These are phyloP conservation scores for Cytospora schulzeri DNA, from an alignment of 2,329 filamentous ascomycete species.

Conservation along the genomic window DNA sequence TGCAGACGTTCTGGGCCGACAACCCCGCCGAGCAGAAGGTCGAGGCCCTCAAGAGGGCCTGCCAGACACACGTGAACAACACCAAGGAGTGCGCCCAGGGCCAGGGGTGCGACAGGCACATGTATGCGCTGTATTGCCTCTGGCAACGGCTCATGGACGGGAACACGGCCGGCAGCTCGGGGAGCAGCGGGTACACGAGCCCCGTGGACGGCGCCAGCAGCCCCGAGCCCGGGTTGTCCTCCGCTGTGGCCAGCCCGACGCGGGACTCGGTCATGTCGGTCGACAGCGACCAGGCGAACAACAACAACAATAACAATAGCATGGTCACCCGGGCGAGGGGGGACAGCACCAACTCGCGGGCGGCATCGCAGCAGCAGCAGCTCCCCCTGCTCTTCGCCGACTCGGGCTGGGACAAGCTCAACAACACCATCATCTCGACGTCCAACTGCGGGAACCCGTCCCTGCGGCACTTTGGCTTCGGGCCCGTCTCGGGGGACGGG, in stretches of 20 bases:
- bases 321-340: conserved; percentile 49
- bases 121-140: conserved; percentile 91
- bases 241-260: conserved; percentile 55
- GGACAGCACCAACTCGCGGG: conserved; percentile 56
- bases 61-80: conserved; percentile 75
- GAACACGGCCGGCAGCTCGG: conserved; percentile 57
- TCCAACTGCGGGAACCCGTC: conserved; percentile 99
- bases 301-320: conserved; percentile 37
- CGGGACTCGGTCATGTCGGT: conserved; percentile 53
- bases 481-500: conserved; percentile 88
- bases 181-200: conserved; percentile 66
- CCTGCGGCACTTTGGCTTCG: conserved; percentile 94
- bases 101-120: conserved; percentile 86
- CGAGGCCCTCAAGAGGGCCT: conserved; percentile 80
- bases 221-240: conserved; percentile 45
- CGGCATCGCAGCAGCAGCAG: conserved; percentile 35
- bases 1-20: conserved; percentile 93
- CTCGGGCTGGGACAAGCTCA: conserved; percentile 89
- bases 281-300: conserved; percentile 35
- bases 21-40: conserved; percentile 82
- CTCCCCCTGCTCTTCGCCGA: conserved; percentile 86
- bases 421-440: conserved; percentile 90
- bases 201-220: conserved; percentile 52
- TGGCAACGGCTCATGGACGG: conserved; percentile 91
- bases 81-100: conserved; percentile 88